Base-by-base conservation (phyloP, 1,284 basidiomycete species). In the Fomitopsis palustris region DNA sequence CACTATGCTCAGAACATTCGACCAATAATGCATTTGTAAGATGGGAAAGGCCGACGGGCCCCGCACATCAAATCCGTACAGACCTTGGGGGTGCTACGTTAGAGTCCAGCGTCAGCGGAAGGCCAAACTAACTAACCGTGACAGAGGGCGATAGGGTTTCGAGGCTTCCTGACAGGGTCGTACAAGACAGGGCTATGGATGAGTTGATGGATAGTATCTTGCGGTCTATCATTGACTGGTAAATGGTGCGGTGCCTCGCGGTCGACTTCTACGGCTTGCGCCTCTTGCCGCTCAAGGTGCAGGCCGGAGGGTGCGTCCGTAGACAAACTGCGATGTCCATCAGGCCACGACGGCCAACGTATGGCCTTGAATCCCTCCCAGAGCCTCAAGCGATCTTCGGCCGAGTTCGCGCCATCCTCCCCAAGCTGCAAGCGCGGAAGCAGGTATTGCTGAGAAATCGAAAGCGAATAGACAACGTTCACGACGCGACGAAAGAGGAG, bases 11-110 rank as follows among this genome's bases (percentile, higher is more conserved):
- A 98, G 80, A 5, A 98, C 88, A 59, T 92, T 91, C 0, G 89
- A 87, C 97, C 97, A 99, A 72, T 99, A 99, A 65, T 98, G 95
- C 70, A 95, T 85, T 62, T 94, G 83, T 69, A 96, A 77, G 67
- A 85, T 80, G 17, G 93, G 87, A 73, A 96, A 84, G 57, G 91
- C 72, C 19, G 86, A 79, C 0, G 92, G 85, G 23, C 94, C 85
- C 64, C 92, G 79, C 43, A 94, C 86, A 69, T 96, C 94, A 71
- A 98, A 99, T 7, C 97, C 96, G 69, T 98, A 98, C 2, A 99
- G 78, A 25, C 95, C 95, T 96, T 67, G 45, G 23, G 23, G 1
- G 8, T 52, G 47, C 49, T 21, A 29, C 4, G 38, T 27, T 62
- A 68, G 62, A 69, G 53, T 37, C 19, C 16, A 14, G 4, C 38